Conservation (phyloP, 169 alveolate species). For the Eimeria tenella region DNA sequence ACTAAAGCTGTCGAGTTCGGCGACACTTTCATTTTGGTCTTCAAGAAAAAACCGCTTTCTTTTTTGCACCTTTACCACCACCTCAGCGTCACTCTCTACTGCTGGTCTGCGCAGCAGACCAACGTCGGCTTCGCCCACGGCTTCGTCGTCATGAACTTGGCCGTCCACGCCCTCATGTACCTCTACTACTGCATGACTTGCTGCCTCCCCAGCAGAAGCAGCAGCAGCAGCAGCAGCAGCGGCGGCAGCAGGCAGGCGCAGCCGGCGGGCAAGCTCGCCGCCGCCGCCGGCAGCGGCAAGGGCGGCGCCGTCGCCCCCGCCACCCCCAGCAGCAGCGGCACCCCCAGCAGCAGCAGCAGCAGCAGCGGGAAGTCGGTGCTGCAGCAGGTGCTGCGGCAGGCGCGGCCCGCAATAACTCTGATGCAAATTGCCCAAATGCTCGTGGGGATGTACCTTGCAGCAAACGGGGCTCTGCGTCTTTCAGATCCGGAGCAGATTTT, state of each 20-base stretch:
- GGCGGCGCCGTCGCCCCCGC: background rate
- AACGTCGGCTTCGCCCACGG: slow-evolving; percentile 85
- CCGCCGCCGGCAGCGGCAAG: slow-evolving; percentile 34
- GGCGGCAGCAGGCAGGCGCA: background rate
- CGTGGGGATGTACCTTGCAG: slow-evolving; percentile 65
- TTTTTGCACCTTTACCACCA: slow-evolving; percentile 87
- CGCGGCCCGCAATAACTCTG: slow-evolving; percentile 74
- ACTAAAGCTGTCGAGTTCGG: slow-evolving; percentile 86
- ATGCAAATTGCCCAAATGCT: slow-evolving; percentile 76
- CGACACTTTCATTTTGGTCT: slow-evolving; percentile 83
- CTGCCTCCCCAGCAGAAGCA: slow-evolving; percentile 62
- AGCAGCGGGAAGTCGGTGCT: slow-evolving; percentile 30
- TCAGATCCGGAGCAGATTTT: slow-evolving; percentile 30
- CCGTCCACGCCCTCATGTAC: slow-evolving; percentile 86
- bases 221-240: slow-evolving; percentile 34
- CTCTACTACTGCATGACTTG: slow-evolving; percentile 83
- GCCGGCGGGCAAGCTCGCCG: background rate
- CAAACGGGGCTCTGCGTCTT: slow-evolving; percentile 60
- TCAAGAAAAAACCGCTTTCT: slow-evolving; percentile 83
- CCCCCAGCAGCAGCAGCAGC: background rate
- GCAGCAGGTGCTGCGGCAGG: slow-evolving; percentile 46
- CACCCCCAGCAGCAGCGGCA: background rate
- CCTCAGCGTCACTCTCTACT: slow-evolving; percentile 84
- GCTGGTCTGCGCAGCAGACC: slow-evolving; percentile 85
- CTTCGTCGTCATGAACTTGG: slow-evolving; percentile 84